Conservation (phyloP, 208 protist species). For the Acanthamoeba rhysodes region DNA sequence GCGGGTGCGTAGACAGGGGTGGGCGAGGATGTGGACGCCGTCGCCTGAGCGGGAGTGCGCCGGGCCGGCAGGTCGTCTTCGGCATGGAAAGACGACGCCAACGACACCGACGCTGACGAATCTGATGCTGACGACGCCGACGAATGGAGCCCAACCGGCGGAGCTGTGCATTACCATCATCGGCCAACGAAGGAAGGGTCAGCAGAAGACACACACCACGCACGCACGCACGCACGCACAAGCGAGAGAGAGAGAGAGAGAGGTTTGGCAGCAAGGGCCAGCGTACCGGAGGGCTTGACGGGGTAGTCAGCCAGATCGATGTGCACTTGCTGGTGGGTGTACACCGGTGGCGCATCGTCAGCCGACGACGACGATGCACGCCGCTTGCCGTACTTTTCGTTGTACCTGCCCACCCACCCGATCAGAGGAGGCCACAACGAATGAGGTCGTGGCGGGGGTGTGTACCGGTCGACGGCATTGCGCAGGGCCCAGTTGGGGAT, state of each 20-base stretch:
- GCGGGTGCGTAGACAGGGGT: too few species aligned
- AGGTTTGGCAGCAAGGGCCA: neutral
- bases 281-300: neutral
- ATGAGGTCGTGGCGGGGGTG: neutral
- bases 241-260: too few species aligned
- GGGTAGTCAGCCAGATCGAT: neutral
- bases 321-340: neutral
- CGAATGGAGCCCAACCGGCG: too few species aligned
- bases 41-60: neutral
- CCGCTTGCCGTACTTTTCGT: neutral
- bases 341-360: neutral
- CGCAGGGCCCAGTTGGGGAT: slow-evolving; percentile 27
- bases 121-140: too few species aligned
- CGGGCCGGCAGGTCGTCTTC: neutral
- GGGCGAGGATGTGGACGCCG: neutral
- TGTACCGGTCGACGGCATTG: slow-evolving; percentile 19
- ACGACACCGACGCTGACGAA: too few species aligned
- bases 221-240: too few species aligned
- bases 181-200: too few species aligned
- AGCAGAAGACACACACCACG: too few species aligned
- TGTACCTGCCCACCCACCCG: neutral
- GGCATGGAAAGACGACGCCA: neutral
- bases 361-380: neutral
- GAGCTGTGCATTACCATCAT: too few species aligned
- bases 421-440: too few species aligned